phyloP scores from a whole-genome alignment of 805 yeast species.

The Cephaloascus fragrans region DNA sequence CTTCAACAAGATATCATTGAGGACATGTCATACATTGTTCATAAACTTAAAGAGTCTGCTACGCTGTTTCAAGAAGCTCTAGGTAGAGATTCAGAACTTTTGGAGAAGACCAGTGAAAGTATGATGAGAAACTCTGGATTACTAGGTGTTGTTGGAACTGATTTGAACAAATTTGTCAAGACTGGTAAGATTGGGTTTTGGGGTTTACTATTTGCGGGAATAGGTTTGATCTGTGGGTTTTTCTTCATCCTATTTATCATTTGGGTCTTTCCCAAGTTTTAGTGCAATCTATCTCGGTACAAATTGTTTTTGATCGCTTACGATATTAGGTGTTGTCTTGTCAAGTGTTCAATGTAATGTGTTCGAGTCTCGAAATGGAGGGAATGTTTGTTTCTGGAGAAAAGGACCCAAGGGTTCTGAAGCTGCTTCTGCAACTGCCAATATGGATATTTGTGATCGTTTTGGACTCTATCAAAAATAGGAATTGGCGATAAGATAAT shows the following conservation, averaged over 20 bases:
- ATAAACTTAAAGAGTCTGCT: slow-evolving; percentile 38
- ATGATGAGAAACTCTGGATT: slow-evolving; percentile 19
- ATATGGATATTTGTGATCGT: too few species aligned
- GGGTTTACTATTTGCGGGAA: slow-evolving; percentile 22
- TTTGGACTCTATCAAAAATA: too few species aligned
- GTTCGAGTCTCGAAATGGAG: too few species aligned
- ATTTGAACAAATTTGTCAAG: slow-evolving; percentile 20
- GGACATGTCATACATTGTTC: slow-evolving; percentile 39
- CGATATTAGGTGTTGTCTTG: too few species aligned
- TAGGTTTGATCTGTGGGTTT: slow-evolving; percentile 18
- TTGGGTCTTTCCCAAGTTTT: slow-evolving; percentile 20
- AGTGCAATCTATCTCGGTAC: background rate
- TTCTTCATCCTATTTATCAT: slow-evolving; percentile 19
- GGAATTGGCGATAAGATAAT: too few species aligned
- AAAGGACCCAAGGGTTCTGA: too few species aligned
- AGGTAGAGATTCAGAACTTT: slow-evolving; percentile 21
- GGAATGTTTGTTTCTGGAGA: too few species aligned
- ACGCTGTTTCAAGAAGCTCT: slow-evolving; percentile 23
- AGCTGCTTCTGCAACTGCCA: too few species aligned
- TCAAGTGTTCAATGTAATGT: too few species aligned
- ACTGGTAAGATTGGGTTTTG: slow-evolving; percentile 24
- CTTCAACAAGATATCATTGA: slow-evolving; percentile 39
- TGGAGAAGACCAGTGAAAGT: slow-evolving; percentile 23
- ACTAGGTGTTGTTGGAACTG: slow-evolving; percentile 21
- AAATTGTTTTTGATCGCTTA: slow-evolving; percentile 1